Evolutionary conservation across 345 rosid genomes (phyloP).

Genomic region (Camelina hispida): DNA sequence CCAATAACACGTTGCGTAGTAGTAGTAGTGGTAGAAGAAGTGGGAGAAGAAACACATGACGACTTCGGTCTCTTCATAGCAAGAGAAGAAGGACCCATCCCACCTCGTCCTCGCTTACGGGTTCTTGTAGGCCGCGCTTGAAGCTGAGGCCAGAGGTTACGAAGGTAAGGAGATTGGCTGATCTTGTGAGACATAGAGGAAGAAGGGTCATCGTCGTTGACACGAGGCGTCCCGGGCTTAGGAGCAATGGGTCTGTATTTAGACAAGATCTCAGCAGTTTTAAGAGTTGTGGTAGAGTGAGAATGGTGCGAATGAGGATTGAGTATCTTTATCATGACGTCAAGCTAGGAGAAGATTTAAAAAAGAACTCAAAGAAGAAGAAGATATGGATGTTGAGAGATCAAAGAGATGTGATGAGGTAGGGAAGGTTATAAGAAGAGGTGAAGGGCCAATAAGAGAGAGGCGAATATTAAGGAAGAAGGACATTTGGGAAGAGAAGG

Average conservation of each 20-base stretch:
- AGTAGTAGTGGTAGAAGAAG: slow-evolving; percentile 30
- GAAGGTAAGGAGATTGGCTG: slow-evolving; percentile 72
- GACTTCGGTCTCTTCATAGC: slow-evolving; percentile 57
- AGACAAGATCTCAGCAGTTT: slow-evolving; percentile 94
- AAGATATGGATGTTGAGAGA: slow-evolving; percentile 26
- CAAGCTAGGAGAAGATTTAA: background rate
- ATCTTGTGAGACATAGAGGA: slow-evolving; percentile 68
- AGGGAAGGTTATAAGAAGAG: slow-evolving; percentile 48
- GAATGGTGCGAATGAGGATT: slow-evolving; percentile 51
- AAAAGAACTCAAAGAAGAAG: background rate
- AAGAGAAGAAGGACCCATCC: slow-evolving; percentile 52
- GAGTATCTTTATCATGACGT: slow-evolving; percentile 70
- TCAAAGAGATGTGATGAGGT: slow-evolving; percentile 21
- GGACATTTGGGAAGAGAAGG: slow-evolving; percentile 61
- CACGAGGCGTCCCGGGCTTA: slow-evolving; percentile 58
- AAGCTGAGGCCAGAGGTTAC: slow-evolving; percentile 84
- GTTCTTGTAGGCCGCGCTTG: slow-evolving; percentile 88
- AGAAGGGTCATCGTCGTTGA: slow-evolving; percentile 45
- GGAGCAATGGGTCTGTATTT: slow-evolving; percentile 95
- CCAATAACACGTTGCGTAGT: slow-evolving; percentile 27
- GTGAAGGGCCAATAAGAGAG: slow-evolving; percentile 54
- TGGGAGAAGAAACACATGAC: slow-evolving; percentile 39
- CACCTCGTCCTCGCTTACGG: slow-evolving; percentile 80
- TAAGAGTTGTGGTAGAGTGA: slow-evolving; percentile 49
- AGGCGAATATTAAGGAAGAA: slow-evolving; percentile 45